Base-by-base conservation (phyloP, 140 eudicot species). In the Erigeron philadelphicus region DNA sequence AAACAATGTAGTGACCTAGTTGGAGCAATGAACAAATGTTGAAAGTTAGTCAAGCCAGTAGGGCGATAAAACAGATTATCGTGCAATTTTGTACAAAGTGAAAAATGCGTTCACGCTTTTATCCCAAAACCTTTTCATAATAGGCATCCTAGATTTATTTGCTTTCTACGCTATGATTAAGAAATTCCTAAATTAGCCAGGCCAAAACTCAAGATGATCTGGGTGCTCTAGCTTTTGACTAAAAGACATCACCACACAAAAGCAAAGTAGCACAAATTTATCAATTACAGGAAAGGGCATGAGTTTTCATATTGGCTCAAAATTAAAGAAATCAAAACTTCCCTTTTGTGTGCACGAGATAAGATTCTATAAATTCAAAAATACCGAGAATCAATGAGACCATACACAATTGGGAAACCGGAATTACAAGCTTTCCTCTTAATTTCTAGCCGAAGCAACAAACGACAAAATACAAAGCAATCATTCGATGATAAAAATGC, bases 101-200 rank as follows among this genome's bases (percentile, higher is more conserved):
- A 31, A 31, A 31, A 31, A 4, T 31, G 3, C 3, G 38, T 31
- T 31, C 38, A 31, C 5, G 3, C 38, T 31, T 31, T 31, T 4
- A 31, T 31, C 38, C 5, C 4, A 2, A 31, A 31, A 2, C 3
- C 4, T 31, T 31, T 31, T 31, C 4, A 2, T 31, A 31, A 31
- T 31, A 31, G 38, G 64, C 43, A 58, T 58, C 64, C 64, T 12
- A 11, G 43, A 23, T 23, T 18, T 2, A 11, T 11, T 1, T 1
- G 44, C 11, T 58, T 58, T 6, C 7, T 17, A 5, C 64, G 23
- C 64, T 13, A 58, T 58, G 43, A 58, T 11, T 4, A 58, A 41
- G 15, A 58, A 23, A 7, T 9, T n/a, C 43, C 64, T 23, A 23
- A 58, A 10, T 58, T 58, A 58, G 64, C 64, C 64, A 58, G 18